These are phyloP conservation scores for Saussurea involucrata DNA, from an alignment of 129 eudicot species.

Conservation along the genomic window DNA sequence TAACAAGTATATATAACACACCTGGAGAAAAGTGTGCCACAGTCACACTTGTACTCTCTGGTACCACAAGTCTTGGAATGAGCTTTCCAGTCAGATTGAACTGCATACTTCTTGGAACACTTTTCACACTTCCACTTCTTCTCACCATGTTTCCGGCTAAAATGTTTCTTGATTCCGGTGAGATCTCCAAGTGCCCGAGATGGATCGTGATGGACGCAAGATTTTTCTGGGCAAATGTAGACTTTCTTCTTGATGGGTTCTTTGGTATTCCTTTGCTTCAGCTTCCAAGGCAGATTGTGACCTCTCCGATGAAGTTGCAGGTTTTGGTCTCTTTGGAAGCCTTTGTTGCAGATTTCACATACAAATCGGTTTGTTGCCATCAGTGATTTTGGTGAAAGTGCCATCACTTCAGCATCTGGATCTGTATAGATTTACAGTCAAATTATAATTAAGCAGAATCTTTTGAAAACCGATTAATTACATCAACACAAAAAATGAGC, in stretches of 20 bases:
- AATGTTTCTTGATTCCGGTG: constrained; percentile 93
- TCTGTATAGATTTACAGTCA: constrained; percentile 34
- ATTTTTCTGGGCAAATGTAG: constrained; percentile 82
- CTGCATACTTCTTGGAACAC: constrained; percentile 94
- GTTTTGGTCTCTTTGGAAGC: constrained; percentile 92
- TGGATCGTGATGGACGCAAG: constrained; percentile 88
- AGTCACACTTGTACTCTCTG: constrained; percentile 97
- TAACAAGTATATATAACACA: constrained; percentile 22
- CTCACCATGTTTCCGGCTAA: constrained; percentile 93
- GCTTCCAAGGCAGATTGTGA: constrained; percentile 94
- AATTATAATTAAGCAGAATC: not conserved
- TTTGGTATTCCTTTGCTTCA: constrained; percentile 65
- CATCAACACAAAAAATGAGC: not conserved
- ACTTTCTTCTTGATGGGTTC: constrained; percentile 75
- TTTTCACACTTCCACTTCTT: constrained; percentile 97
- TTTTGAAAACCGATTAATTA: not conserved
- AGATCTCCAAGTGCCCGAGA: constrained; percentile 89
- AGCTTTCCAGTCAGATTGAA: constrained; percentile 97
- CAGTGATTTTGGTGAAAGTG: constrained; percentile 85
- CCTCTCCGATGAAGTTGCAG: constrained; percentile 93
- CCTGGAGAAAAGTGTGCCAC: constrained; percentile 99
- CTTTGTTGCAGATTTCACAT: constrained; percentile 94
- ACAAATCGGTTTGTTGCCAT: constrained; percentile 96
- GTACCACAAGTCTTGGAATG: constrained; percentile 99
- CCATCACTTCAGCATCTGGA: constrained; percentile 98